phyloP scores from a whole-genome alignment of 2,329 filamentous ascomycete species.

The Amauroascus verrucosus region DNA sequence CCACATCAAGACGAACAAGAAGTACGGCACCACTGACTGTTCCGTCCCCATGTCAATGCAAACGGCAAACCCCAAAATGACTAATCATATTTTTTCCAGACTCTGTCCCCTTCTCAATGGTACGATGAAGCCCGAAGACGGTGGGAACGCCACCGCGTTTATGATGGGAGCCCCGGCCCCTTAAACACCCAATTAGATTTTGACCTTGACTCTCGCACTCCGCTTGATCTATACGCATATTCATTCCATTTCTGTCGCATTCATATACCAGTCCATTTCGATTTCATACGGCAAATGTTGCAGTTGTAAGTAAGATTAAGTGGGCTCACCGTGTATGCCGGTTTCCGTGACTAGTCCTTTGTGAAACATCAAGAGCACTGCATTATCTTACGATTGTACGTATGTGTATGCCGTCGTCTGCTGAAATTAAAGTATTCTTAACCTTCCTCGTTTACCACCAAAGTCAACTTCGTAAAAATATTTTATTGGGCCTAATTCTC shows the following conservation, averaged over 20 bases:
- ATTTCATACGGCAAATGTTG: not conserved
- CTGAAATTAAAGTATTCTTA: not conserved
- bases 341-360: not conserved
- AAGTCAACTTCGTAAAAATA: not conserved
- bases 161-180: conserved; percentile 35
- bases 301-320: not conserved
- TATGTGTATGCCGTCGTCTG: not conserved
- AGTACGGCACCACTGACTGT: conserved; percentile 45
- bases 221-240: not conserved
- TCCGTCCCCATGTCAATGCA: not conserved
- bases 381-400: not conserved
- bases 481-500: conserved; percentile 1
- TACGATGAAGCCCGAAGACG: conserved; percentile 53
- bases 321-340: no score
- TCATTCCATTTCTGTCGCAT: not conserved
- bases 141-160: conserved; percentile 38
- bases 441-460: not conserved
- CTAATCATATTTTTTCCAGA: conserved; percentile 38
- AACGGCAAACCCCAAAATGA: conserved; percentile 12
- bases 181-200: not conserved
- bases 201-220: not conserved
- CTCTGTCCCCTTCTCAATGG: conserved; percentile 80
- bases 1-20: conserved; percentile 99
- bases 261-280: not conserved
- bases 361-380: not conserved